Conservation (phyloP, 495 filamentous ascomycete species). For the Daldinia caldariorum region DNA sequence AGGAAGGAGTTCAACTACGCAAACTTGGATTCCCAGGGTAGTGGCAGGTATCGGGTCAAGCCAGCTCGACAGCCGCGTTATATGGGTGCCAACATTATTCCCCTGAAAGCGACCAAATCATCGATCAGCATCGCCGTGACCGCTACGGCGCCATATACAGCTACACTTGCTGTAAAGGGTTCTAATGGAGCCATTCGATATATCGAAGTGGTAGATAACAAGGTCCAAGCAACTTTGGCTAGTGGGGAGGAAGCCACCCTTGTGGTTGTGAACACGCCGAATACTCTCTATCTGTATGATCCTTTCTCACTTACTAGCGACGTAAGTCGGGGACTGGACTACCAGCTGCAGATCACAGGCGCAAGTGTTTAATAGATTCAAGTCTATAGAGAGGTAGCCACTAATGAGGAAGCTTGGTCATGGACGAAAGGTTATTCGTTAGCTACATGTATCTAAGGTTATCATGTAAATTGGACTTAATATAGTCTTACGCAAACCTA, state of each 20-base stretch:
- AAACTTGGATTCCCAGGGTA: conserved; percentile 52
- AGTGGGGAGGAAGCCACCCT: conserved; percentile 54
- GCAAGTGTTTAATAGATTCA: conserved; percentile 32
- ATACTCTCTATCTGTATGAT: conserved; percentile 52
- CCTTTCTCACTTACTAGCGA: conserved; percentile 54
- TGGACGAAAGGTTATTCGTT: too few species aligned
- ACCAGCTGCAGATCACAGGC: conserved; percentile 52
- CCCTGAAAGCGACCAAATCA: conserved; percentile 48
- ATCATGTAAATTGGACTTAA: conserved; percentile 23
- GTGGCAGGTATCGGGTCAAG: conserved; percentile 56
- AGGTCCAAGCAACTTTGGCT: conserved; percentile 41
- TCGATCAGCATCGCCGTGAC: conserved; percentile 48
- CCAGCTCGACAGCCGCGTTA: conserved; percentile 53
- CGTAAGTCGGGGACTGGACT: conserved; percentile 52
- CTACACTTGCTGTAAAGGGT: conserved; percentile 48
- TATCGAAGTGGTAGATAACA: conserved; percentile 40
- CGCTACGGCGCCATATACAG: conserved; percentile 46
- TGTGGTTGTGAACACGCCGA: conserved; percentile 57
- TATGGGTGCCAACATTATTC: conserved; percentile 59
- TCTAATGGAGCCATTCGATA: conserved; percentile 47
- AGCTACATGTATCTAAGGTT: not conserved
- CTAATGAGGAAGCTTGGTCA: too few species aligned
- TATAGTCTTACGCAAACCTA: not conserved
- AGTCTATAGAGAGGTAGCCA: not conserved
- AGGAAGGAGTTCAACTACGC: conserved; percentile 51